Percentiles rank a stretch among this genome's conserved stretches.
phyloP scores from a whole-genome alignment of 441 rosid species.

The Pelargonium australe region DNA sequence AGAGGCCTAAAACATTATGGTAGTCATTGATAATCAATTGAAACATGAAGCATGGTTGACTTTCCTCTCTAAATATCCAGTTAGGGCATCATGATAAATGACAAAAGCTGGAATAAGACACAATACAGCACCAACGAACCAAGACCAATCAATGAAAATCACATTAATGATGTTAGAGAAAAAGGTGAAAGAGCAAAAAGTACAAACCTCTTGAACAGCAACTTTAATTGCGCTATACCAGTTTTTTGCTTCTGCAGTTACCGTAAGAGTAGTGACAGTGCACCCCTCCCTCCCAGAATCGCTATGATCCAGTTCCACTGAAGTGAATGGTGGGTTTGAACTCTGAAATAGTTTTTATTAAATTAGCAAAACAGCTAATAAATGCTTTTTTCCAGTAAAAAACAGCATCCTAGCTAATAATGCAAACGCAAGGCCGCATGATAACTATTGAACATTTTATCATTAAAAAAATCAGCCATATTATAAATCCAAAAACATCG shows the following conservation, averaged over 20 bases:
- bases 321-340: constrained; percentile 99
- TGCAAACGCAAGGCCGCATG: neutral
- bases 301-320: constrained; percentile 98
- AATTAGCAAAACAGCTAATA: constrained; percentile 22
- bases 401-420: neutral
- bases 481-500: neutral
- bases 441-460: neutral
- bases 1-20: neutral
- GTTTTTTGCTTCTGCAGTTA: constrained; percentile 93
- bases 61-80: too few species aligned
- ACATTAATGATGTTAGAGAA: neutral
- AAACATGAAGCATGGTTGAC: too few species aligned
- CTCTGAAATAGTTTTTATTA: constrained; percentile 50
- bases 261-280: constrained; percentile 98
- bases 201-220: constrained; percentile 93
- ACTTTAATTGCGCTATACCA: constrained; percentile 93
- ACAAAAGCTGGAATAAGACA: constrained; percentile 4
- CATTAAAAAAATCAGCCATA: neutral
- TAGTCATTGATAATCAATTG: neutral
- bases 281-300: constrained; percentile 99
- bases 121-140: neutral
- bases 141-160: constrained; percentile 12
- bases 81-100: neutral
- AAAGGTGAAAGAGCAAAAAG: constrained; percentile 16
- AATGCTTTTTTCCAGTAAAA: constrained; percentile 7